Evolutionary conservation across 345 rosid genomes (phyloP).

Genomic region (Rhodamnia rubescens): DNA sequence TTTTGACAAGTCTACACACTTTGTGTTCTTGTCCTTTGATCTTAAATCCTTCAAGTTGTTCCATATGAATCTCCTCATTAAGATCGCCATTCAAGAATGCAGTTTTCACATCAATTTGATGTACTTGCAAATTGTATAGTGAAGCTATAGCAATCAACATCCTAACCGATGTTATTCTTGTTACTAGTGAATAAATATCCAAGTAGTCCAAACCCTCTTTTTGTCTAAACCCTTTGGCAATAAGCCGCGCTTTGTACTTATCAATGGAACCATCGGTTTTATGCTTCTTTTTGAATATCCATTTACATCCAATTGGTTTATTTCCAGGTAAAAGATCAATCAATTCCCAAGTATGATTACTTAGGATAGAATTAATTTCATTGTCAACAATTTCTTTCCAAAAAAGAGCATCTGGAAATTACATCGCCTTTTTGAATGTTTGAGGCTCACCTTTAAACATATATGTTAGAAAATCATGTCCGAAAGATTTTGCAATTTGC

Average conservation of each 20-base stretch:
- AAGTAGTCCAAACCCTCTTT: neutral
- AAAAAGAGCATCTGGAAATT: no score
- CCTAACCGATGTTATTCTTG: neutral
- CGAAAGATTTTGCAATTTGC: no score
- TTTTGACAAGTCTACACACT: neutral
- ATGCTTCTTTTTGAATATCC: neutral
- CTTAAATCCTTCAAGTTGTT: neutral
- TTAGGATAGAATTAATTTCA: no score
- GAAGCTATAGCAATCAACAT: neutral
- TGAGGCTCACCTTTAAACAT: no score
- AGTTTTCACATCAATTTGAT: neutral
- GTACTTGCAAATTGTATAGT: neutral
- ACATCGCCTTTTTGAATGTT: no score
- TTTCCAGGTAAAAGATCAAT: no score
- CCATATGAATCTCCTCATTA: neutral
- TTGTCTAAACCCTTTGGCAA: neutral
- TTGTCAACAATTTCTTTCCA: no score
- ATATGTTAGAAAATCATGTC: no score
- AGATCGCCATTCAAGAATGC: neutral
- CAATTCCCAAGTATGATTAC: no score
- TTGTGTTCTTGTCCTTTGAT: neutral
- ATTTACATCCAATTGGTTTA: neutral
- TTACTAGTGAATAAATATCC: neutral
- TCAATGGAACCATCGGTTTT: neutral
- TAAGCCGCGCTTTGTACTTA: neutral